Evolutionary conservation across 1,284 basidiomycete genomes (phyloP).

Genomic region (Trametes pubescens): DNA sequence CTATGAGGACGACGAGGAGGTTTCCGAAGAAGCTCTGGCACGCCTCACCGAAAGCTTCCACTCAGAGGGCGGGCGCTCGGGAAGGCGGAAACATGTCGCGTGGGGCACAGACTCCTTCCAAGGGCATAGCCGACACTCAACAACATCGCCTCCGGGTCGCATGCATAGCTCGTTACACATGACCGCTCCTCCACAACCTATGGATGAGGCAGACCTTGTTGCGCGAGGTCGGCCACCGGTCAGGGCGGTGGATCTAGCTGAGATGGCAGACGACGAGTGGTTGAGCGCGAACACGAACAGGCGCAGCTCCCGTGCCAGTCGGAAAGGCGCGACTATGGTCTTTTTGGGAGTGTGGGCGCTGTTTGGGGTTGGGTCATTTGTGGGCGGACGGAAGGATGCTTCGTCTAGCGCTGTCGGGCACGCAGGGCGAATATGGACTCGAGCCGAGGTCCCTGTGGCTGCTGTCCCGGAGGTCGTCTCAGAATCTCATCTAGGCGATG

Average conservation of each 20-base stretch:
- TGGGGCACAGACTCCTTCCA: conserved; percentile 70
- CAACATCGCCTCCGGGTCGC: conserved; percentile 33
- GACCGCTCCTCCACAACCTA: conserved; percentile 33
- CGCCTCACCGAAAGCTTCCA: conserved; percentile 74
- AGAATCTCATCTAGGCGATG: conserved; percentile 11
- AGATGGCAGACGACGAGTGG: conserved; percentile 34
- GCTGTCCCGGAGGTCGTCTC: not conserved
- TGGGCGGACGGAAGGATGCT: conserved; percentile 41
- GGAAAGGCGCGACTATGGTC: conserved; percentile 72
- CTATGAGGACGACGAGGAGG: conserved; percentile 56
- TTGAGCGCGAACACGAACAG: conserved; percentile 33
- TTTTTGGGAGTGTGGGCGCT: conserved; percentile 77
- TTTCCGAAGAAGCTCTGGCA: conserved; percentile 58
- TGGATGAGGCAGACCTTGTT: conserved; percentile 36
- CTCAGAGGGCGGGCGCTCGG: conserved; percentile 64
- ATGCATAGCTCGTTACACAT: conserved; percentile 46
- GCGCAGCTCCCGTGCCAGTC: conserved; percentile 64
- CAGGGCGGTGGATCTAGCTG: conserved; percentile 37
- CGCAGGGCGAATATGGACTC: conserved; percentile 44
- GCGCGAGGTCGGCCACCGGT: conserved; percentile 57
- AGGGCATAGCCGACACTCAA: conserved; percentile 43
- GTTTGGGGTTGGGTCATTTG: conserved; percentile 67
- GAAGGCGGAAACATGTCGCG: conserved; percentile 61
- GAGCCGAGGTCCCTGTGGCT: conserved; percentile 26
- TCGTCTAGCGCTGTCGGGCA: conserved; percentile 29